phyloP scores from a whole-genome alignment of 2,329 filamentous ascomycete species.

The Coniella vitis region DNA sequence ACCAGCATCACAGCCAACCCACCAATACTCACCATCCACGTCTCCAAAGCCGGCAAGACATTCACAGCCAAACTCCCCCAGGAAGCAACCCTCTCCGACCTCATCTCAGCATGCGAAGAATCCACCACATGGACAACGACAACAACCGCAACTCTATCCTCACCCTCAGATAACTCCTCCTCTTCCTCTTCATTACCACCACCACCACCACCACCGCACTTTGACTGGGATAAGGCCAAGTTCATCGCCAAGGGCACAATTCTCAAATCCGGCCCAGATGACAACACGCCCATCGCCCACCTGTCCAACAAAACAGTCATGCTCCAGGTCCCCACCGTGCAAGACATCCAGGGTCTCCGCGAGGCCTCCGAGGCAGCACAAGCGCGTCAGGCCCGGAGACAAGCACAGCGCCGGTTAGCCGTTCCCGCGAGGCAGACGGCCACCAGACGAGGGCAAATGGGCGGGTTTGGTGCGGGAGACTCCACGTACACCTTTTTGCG shows the following conservation, averaged over 20 bases:
- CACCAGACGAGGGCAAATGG: constrained; percentile 23
- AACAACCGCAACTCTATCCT: not conserved
- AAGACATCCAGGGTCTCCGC: constrained; percentile 21
- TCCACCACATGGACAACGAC: constrained; percentile 2
- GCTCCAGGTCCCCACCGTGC: constrained; percentile 24
- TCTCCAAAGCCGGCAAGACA: constrained; percentile 18
- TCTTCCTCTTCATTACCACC: no score
- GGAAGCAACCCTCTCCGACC: constrained; percentile 20
- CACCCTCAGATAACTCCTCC: not conserved
- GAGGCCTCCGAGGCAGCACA: constrained; percentile 14
- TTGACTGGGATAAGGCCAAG: constrained; percentile 21
- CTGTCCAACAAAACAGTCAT: constrained; percentile 23
- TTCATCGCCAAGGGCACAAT: constrained; percentile 20
- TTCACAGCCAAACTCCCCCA: constrained; percentile 15
- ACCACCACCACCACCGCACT: not conserved
- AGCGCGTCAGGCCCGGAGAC: constrained; percentile 10
- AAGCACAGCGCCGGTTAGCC: constrained; percentile 3
- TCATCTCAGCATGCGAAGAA: constrained; percentile 20
- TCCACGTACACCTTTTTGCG: constrained; percentile 73
- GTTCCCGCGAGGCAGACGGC: constrained; percentile 18
- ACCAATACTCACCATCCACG: constrained; percentile 14
- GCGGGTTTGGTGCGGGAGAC: no score
- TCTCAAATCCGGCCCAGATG: constrained; percentile 22
- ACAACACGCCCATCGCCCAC: constrained; percentile 18
- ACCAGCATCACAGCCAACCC: not conserved